phyloP scores from a whole-genome alignment of 129 eudicot species.

The Logfia minima region DNA sequence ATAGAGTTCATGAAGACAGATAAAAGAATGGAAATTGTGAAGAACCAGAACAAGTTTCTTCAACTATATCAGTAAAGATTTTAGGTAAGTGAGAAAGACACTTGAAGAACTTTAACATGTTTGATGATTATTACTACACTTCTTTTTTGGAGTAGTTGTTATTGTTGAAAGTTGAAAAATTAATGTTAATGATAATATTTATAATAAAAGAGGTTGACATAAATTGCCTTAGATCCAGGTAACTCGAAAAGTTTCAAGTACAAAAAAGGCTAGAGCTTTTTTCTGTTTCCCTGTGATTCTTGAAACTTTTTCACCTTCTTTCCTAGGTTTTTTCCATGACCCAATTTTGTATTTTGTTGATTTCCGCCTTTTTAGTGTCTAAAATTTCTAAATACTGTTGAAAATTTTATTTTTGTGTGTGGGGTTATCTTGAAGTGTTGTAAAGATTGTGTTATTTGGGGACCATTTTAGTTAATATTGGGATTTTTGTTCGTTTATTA shows the following conservation, averaged over 20 bases:
- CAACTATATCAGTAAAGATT: conserved; percentile 28
- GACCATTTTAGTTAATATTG: conserved; percentile 30
- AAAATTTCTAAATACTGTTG: conserved; percentile 33
- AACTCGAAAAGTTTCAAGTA: conserved; percentile 42
- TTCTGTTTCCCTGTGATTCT: conserved; percentile 66
- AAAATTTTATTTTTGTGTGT: conserved; percentile 18
- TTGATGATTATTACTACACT: conserved; percentile 24
- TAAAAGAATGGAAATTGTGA: conserved; percentile 14
- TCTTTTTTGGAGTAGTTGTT: conserved; percentile 16
- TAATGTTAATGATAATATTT: conserved; percentile 8
- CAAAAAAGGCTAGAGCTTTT: conserved; percentile 40
- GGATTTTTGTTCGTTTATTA: conserved; percentile 34
- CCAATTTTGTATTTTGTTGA: conserved; percentile 17
- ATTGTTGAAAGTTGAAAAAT: conserved; percentile 39
- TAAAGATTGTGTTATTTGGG: conserved; percentile 21
- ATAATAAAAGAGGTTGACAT: conserved; percentile 50
- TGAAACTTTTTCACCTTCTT: conserved; percentile 47
- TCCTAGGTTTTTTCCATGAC: conserved; percentile 47
- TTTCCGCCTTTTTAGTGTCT: conserved; percentile 35
- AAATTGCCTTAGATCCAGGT: conserved; percentile 82
- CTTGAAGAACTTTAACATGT: conserved; percentile 28
- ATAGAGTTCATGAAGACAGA: background rate
- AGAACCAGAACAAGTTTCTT: conserved; percentile 24
- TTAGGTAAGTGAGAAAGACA: conserved; percentile 39
- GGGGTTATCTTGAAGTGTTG: conserved; percentile 23